Conservation (phyloP, 2,329 filamentous ascomycete species). For the Venturia nashicola region DNA sequence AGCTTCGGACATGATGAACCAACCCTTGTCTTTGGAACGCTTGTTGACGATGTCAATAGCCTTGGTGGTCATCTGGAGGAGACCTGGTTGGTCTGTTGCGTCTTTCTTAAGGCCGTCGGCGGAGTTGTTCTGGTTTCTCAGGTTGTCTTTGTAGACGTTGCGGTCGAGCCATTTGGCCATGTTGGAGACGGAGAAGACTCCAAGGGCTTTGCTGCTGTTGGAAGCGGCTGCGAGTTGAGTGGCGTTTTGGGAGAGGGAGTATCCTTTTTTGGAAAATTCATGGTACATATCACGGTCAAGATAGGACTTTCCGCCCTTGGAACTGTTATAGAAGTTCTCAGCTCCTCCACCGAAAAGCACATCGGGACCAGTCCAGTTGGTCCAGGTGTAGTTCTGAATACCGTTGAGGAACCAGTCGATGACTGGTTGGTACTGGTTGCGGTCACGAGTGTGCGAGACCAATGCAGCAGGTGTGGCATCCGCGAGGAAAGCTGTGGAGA, state of each 20-base stretch:
- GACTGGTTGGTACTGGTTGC: slow-evolving; percentile 56
- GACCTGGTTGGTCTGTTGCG: slow-evolving; percentile 64
- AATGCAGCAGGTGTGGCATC: slow-evolving; percentile 74
- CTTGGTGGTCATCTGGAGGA: slow-evolving; percentile 85
- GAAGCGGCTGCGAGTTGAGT: slow-evolving; percentile 50
- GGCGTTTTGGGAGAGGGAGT: slow-evolving; percentile 62
- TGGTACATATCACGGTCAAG: slow-evolving; percentile 60
- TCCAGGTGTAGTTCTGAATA: slow-evolving; percentile 71
- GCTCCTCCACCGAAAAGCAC: slow-evolving; percentile 75
- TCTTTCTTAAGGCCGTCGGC: slow-evolving; percentile 52
- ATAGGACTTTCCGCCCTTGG: slow-evolving; percentile 49
- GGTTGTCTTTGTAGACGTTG: slow-evolving; percentile 64
- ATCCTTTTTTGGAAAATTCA: slow-evolving; percentile 59
- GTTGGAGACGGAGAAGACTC: slow-evolving; percentile 64
- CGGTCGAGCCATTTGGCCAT: slow-evolving; percentile 79
- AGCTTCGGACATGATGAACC: slow-evolving; percentile 80
- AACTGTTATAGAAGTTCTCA: slow-evolving; percentile 55
- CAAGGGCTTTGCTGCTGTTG: slow-evolving; percentile 53
- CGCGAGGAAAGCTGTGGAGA: slow-evolving; percentile 69
- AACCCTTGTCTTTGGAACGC: slow-evolving; percentile 55
- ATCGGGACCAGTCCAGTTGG: slow-evolving; percentile 59
- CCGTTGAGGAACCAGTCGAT: slow-evolving; percentile 68
- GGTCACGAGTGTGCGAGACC: slow-evolving; percentile 58
- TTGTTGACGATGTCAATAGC: slow-evolving; percentile 66
- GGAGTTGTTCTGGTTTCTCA: slow-evolving; percentile 51